A percentile compares a stretch with the other conserved stretches of the same genome.
These are phyloP conservation scores for Blastomyces silverae DNA, from an alignment of 2,329 filamentous ascomycete genomes.

Conservation along the genomic window DNA sequence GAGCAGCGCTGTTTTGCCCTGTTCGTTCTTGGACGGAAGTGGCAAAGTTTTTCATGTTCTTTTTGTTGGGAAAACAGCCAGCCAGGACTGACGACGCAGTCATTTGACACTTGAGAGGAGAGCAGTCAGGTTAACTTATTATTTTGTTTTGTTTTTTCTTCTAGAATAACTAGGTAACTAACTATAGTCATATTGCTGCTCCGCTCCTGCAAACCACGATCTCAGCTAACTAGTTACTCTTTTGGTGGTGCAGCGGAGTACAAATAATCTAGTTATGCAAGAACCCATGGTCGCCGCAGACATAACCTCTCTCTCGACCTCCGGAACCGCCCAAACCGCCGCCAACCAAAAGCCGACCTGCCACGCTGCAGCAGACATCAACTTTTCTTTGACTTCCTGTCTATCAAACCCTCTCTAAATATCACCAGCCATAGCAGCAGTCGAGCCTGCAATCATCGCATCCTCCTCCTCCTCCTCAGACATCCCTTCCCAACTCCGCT, in stretches of 20 bases:
- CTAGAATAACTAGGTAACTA: neutral
- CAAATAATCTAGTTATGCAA: neutral
- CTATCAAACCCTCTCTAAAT: neutral
- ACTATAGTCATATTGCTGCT: neutral
- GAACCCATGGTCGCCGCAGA: neutral
- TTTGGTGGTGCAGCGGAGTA: too few species aligned
- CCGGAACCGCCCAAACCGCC: neutral
- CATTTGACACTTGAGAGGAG: slow-evolving; percentile 5
- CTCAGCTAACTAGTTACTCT: too few species aligned
- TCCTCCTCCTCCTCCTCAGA: neutral
- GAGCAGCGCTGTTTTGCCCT: neutral
- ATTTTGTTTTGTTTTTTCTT: neutral
- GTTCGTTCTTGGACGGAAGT: neutral
- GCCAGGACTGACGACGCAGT: neutral
- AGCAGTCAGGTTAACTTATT: neutral
- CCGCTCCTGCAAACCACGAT: neutral
- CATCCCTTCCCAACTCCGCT: neutral
- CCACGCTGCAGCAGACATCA: neutral
- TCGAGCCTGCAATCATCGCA: neutral
- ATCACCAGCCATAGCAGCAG: neutral
- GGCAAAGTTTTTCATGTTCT: neutral
- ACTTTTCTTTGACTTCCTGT: neutral
- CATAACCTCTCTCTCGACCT: neutral
- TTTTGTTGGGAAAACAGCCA: neutral
- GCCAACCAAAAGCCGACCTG: neutral